phyloP scores from a whole-genome alignment of 371 early-diverging fungal species.

The Mucor lusitanicus region DNA sequence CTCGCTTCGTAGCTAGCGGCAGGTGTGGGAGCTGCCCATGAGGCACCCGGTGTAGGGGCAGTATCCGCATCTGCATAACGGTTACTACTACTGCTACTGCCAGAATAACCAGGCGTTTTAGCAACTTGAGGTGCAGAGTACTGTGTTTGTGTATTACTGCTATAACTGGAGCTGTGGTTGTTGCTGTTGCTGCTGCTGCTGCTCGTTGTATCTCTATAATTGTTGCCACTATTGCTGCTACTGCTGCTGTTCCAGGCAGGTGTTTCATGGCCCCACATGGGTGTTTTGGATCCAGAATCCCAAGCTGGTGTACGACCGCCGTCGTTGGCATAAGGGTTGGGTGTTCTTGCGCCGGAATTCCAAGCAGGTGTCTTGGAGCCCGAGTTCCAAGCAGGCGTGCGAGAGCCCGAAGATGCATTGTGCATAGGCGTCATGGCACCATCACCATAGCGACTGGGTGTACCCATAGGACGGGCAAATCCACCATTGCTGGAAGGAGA shows the following conservation, averaged over 20 bases:
- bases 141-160: not conserved
- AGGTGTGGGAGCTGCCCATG: constrained; percentile 42
- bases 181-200: not conserved
- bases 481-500: constrained; percentile 21
- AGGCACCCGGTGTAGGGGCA: constrained; percentile 46
- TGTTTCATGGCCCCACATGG: constrained; percentile 66
- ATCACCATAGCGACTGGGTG: constrained; percentile 49
- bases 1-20: constrained; percentile 38
- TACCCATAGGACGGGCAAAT: constrained; percentile 36
- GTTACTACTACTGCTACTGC: constrained; percentile 17
- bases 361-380: constrained; percentile 62
- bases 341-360: constrained; percentile 72
- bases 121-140: constrained; percentile 40
- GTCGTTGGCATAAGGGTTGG: constrained; percentile 64
- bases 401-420: constrained; percentile 50
- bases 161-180: not conserved
- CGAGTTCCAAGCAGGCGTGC: constrained; percentile 82
- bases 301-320: constrained; percentile 76
- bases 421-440: constrained; percentile 64
- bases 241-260: constrained; percentile 74
- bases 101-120: constrained; percentile 51
- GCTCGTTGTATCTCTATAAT: constrained; percentile 15
- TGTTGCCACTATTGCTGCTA: constrained; percentile 55
- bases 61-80: constrained; percentile 34
- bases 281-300: constrained; percentile 64